Percentiles rank a stretch among this genome's conserved stretches.
Evolutionary conservation across 1,284 basidiomycete genomes (phyloP).

Genomic region (Heterobasidion occidentale): DNA sequence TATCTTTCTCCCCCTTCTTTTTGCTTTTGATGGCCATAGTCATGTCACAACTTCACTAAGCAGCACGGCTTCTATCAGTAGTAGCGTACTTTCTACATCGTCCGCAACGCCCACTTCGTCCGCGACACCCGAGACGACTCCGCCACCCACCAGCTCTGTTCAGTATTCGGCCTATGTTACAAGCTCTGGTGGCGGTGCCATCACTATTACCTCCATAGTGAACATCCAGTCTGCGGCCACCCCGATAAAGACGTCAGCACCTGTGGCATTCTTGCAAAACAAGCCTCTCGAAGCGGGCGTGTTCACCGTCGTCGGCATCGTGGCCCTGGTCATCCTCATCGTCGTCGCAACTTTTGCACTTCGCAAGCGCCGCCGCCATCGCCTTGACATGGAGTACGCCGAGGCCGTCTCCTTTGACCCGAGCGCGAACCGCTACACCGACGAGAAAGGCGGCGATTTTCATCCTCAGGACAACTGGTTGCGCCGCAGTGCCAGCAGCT

Average conservation of each 20-base stretch:
- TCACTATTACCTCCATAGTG: constrained; percentile 14
- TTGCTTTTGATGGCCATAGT: too few relatives aligned
- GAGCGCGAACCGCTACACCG: constrained; percentile 15
- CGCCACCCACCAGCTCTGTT: background rate
- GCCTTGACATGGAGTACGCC: constrained; percentile 23
- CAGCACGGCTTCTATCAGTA: constrained; percentile 3
- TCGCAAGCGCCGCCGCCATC: constrained; percentile 38
- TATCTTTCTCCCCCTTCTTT: too few relatives aligned
- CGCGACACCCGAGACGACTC: background rate
- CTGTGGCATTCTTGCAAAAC: constrained; percentile 47
- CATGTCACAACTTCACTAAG: background rate
- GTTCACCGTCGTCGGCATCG: constrained; percentile 45
- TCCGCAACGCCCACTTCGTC: constrained; percentile 10
- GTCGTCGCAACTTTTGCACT: constrained; percentile 36
- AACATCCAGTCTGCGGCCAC: constrained; percentile 11
- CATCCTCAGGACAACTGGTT: background rate
- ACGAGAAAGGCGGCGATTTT: constrained; percentile 14
- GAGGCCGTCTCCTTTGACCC: constrained; percentile 53
- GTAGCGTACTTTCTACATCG: constrained; percentile 4
- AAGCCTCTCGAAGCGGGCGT: constrained; percentile 50
- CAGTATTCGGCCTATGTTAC: background rate
- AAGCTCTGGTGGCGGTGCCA: constrained; percentile 9
- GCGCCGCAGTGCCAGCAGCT: background rate
- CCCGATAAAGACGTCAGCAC: constrained; percentile 8
- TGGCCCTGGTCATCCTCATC: constrained; percentile 40